Evolutionary conservation across 2,329 filamentous ascomycete species (phyloP).

Genomic region (Pseudohalonectria lignicola): DNA sequence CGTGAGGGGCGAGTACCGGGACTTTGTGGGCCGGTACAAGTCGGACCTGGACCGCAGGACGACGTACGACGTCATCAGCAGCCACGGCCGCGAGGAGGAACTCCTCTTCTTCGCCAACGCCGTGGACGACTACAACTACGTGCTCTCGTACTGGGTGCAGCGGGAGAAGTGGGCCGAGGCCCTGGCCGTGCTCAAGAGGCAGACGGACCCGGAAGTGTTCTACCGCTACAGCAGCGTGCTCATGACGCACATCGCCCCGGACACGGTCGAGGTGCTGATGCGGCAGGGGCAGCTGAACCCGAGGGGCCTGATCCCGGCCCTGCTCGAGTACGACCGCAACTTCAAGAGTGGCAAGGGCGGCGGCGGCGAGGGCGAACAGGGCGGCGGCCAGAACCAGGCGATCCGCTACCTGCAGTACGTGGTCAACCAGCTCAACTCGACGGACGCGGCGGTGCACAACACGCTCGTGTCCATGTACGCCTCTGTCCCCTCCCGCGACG

Average conservation of each 20-base stretch:
- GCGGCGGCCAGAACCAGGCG: constrained; percentile 69
- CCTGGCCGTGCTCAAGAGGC: constrained; percentile 79
- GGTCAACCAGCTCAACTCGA: constrained; percentile 73
- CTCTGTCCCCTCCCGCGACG: constrained; percentile 70
- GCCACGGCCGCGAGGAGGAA: constrained; percentile 88
- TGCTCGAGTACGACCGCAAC: constrained; percentile 86
- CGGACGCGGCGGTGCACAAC: constrained; percentile 85
- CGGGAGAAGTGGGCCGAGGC: constrained; percentile 85
- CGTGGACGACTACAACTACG: constrained; percentile 86
- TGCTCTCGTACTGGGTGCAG: constrained; percentile 94
- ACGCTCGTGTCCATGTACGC: constrained; percentile 95
- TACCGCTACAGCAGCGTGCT: constrained; percentile 96
- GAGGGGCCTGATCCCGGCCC: constrained; percentile 79
- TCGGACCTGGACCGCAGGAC: constrained; percentile 81
- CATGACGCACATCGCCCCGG: constrained; percentile 76
- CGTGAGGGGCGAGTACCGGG: constrained; percentile 71
- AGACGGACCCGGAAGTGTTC: constrained; percentile 86
- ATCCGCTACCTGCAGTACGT: constrained; percentile 88
- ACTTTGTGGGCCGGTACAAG: constrained; percentile 80
- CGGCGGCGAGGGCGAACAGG: constrained; percentile 32
- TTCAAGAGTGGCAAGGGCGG: constrained; percentile 26
- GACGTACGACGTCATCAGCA: constrained; percentile 90
- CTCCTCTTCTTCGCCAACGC: constrained; percentile 83
- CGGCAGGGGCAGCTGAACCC: constrained; percentile 72
- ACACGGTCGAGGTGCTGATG: constrained; percentile 92